Evolutionary conservation across 306 rosid species (phyloP).

Genomic region (Dicorynia guianensis): DNA sequence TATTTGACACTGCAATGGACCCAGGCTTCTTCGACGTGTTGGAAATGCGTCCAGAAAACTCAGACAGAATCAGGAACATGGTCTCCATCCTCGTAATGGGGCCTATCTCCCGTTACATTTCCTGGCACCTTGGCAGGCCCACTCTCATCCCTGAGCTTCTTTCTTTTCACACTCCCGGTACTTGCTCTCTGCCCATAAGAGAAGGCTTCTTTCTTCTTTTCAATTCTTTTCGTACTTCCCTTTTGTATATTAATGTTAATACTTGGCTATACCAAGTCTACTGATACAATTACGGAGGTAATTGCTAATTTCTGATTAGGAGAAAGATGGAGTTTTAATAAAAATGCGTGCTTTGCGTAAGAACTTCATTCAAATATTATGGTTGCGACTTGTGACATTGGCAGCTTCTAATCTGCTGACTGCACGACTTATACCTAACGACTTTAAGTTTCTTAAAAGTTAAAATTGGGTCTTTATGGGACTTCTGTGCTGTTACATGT

Average conservation of each 20-base stretch:
- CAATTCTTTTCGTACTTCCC: not conserved
- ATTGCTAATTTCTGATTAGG: not conserved
- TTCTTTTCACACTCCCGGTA: slow-evolving; percentile 83
- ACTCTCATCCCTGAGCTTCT: slow-evolving; percentile 64
- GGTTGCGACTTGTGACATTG: not conserved
- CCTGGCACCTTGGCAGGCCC: slow-evolving; percentile 63
- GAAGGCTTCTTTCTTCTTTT: not conserved
- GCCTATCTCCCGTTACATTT: slow-evolving; percentile 72
- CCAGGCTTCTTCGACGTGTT: slow-evolving; percentile 85
- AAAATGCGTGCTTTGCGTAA: not conserved
- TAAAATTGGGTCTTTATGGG: not conserved
- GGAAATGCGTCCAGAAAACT: slow-evolving; percentile 90
- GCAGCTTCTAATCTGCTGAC: not conserved
- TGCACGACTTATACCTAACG: not conserved
- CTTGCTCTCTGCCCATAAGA: not conserved
- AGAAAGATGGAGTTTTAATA: not conserved
- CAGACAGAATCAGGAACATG: slow-evolving; percentile 82
- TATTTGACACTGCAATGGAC: slow-evolving; percentile 70
- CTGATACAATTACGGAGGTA: not conserved
- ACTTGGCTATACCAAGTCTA: not conserved
- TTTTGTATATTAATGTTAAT: not conserved
- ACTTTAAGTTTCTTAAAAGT: not conserved
- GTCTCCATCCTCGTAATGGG: slow-evolving; percentile 81
- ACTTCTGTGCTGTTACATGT: not conserved
- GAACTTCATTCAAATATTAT: slow-evolving; percentile 16